phyloP scores from a whole-genome alignment of 345 rosid genomes.

The Brassica napus region Da-Ae NC_063434.1:10060501-10061000 shows the following conservation, averaged over 20 bases:
- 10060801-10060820: constrained; percentile 63
- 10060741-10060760: constrained; percentile 22
- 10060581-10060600: constrained; percentile 25
- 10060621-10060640: constrained; percentile 34
- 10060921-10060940: constrained; percentile 96
- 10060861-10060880: constrained; percentile 83
- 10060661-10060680: constrained; percentile 15
- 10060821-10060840: constrained; percentile 52
- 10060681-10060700: constrained; percentile 55
- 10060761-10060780: constrained; percentile 27
- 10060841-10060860: constrained; percentile 68
- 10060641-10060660: constrained; percentile 41
- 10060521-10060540: constrained; percentile 30
- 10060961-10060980: constrained; percentile 96
- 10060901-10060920: constrained; percentile 91
- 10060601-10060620: constrained; percentile 35
- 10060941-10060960: constrained; percentile 99
- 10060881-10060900: constrained; percentile 71
- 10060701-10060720: constrained; percentile 50
- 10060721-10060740: constrained; percentile 41
- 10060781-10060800: constrained; percentile 21
- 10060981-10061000: constrained; percentile 92
- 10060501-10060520: constrained; percentile 57
- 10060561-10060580: constrained; percentile 40
- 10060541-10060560: constrained; percentile 13